Percentiles rank a stretch among this genome's conserved stretches.
phyloP scores from a whole-genome alignment of 257 asterid species.

The Nicotiana paniculata region DNA sequence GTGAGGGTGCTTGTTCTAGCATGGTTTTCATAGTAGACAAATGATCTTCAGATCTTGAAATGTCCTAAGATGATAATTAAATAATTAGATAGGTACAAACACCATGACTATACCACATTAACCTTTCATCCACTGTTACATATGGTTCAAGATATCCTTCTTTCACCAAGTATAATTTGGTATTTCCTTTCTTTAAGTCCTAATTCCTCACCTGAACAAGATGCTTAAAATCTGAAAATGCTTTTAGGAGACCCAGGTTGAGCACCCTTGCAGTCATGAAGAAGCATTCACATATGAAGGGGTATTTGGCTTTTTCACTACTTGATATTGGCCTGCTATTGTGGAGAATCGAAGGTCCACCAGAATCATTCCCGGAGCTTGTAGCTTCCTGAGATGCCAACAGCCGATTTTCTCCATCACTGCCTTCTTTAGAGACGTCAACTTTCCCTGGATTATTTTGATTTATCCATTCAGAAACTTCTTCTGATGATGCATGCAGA shows the following conservation, averaged over 20 bases:
- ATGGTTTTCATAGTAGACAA: slow-evolving; percentile 68
- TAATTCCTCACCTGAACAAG: slow-evolving; percentile 70
- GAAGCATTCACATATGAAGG: slow-evolving; percentile 96
- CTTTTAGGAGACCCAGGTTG: slow-evolving; percentile 86
- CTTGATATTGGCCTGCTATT: slow-evolving; percentile 27
- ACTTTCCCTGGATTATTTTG: slow-evolving; percentile 28
- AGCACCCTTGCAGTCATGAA: slow-evolving; percentile 97
- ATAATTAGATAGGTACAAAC: slow-evolving; percentile 2
- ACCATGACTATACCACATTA: neutral
- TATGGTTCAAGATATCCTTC: slow-evolving; percentile 2
- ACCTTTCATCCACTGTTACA: neutral
- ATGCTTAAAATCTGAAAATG: slow-evolving; percentile 89
- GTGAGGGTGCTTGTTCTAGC: slow-evolving; percentile 71
- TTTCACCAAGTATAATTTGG: neutral
- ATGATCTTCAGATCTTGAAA: slow-evolving; percentile 77
- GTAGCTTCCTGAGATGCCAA: slow-evolving; percentile 70
- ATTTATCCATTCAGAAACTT: slow-evolving; percentile 77
- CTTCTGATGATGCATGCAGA: slow-evolving; percentile 93
- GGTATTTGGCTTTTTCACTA: slow-evolving; percentile 53
- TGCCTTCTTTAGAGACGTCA: slow-evolving; percentile 24
- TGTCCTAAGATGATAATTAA: slow-evolving; percentile 53
- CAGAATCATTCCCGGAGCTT: slow-evolving; percentile 48
- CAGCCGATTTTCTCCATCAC: slow-evolving; percentile 51
- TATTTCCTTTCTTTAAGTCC: neutral
- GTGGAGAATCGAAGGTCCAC: slow-evolving; percentile 30